Evolutionary conservation across 164 flowering plant genomes (phyloP).

Genomic region (Macadamia integrifolia): DNA sequence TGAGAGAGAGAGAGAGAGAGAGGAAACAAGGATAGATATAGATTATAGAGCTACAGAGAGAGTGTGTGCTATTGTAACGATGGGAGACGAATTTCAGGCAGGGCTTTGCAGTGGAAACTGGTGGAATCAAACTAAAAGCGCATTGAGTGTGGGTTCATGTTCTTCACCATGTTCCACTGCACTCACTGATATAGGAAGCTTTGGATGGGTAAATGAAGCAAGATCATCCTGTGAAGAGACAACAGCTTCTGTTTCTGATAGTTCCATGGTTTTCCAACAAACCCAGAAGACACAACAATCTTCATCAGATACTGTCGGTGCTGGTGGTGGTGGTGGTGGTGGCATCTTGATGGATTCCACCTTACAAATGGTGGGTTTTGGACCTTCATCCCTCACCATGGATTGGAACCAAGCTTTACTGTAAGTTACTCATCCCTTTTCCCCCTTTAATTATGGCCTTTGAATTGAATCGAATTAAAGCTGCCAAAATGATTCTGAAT

Average conservation of each 20-base stretch:
- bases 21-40: not conserved
- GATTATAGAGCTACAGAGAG: not conserved
- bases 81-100: conserved; percentile 37
- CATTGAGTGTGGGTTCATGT: conserved; percentile 24
- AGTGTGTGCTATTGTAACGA: conserved; percentile 8
- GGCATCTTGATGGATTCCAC: conserved; percentile 37
- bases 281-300: conserved; percentile 22
- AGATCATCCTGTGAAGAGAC: conserved; percentile 33
- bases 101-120: conserved; percentile 29
- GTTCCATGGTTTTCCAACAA: conserved; percentile 27
- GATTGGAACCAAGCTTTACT: conserved; percentile 51
- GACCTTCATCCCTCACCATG: conserved; percentile 32
- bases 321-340: conserved; percentile 2
- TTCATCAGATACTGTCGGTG: conserved; percentile 15
- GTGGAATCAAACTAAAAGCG: conserved; percentile 46
- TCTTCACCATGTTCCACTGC: conserved; percentile 47
- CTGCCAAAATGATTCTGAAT: no score
- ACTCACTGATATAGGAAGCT: conserved; percentile 25
- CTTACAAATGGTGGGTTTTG: conserved; percentile 43
- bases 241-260: conserved; percentile 26
- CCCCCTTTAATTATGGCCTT: not conserved
- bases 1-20: not conserved
- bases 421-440: conserved; percentile 31
- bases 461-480: no score
- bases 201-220: conserved; percentile 31